Percentiles rank a stretch among this genome's conserved stretches.
Evolutionary conservation across 345 rosid species (phyloP).

Genomic region (Pistacia integerrima): DNA sequence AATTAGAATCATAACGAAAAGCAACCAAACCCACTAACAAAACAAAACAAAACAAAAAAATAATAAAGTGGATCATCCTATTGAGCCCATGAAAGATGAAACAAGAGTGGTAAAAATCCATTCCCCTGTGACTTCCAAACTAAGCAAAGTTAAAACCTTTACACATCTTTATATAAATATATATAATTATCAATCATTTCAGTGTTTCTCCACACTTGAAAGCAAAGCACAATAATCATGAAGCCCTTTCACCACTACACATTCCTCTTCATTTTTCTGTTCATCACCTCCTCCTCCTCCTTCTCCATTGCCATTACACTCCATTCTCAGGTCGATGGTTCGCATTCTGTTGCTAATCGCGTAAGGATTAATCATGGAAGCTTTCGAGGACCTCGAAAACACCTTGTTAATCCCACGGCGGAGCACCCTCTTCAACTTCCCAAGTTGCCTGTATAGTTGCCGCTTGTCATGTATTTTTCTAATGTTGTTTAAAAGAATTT

Average conservation of each 20-base stretch:
- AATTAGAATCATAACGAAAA: too few relatives aligned
- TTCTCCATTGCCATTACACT: constrained; percentile 14
- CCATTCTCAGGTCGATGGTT: constrained; percentile 11
- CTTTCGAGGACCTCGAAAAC: constrained; percentile 42
- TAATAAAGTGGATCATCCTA: too few relatives aligned
- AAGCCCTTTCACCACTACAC: constrained; percentile 14
- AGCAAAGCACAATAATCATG: constrained; percentile 10
- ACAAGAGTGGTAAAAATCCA: background rate
- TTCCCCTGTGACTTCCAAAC: constrained; percentile 22
- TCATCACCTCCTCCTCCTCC: constrained; percentile 8
- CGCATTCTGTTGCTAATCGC: too few relatives aligned
- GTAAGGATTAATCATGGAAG: constrained; percentile 40
- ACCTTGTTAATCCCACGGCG: constrained; percentile 34
- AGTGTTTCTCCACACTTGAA: background rate
- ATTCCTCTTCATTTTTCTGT: constrained; percentile 26
- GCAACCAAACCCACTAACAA: too few relatives aligned
- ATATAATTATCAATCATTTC: background rate
- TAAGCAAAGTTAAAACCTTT: constrained; percentile 22
- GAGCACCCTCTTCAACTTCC: constrained; percentile 34
- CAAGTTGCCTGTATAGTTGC: constrained; percentile 34
- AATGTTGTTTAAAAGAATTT: background rate
- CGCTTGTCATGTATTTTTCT: background rate
- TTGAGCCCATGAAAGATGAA: too few relatives aligned
- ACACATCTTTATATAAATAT: background rate
- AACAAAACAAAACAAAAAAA: too few relatives aligned